These are phyloP conservation scores for Gastrodia elata DNA, from an alignment of 106 monocot genomes.

Conservation along the genomic window DNA sequence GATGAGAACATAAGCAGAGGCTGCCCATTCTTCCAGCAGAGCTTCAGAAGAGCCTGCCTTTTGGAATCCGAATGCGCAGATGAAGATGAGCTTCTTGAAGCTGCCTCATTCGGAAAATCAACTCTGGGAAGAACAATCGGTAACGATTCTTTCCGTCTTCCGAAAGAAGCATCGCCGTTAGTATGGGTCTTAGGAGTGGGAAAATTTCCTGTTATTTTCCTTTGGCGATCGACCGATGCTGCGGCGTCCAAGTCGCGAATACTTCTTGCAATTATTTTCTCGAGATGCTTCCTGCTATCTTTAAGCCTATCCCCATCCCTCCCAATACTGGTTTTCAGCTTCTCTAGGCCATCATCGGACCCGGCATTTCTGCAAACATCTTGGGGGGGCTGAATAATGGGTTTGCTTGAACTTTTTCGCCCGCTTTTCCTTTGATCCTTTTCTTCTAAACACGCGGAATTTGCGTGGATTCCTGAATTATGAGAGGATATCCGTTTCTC, in stretches of 20 bases:
- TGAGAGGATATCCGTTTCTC: conserved; percentile 14
- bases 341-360: conserved; percentile 10
- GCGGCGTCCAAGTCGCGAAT: conserved; percentile 14
- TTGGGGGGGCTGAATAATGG: not conserved
- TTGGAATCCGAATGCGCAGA: conserved; percentile 6
- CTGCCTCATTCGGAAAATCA: conserved; percentile 7
- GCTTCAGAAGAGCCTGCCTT: conserved; percentile 63
- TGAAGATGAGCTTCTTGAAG: not conserved
- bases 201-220: conserved; percentile 4
- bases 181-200: not conserved
- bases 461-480: too few species aligned
- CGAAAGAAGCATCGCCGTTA: not conserved
- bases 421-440: conserved; percentile 5
- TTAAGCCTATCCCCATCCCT: not conserved
- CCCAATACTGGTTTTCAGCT: not conserved
- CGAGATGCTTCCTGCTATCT: not conserved
- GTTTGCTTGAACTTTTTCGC: conserved; percentile 10
- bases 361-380: conserved; percentile 3
- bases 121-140: conserved; percentile 11
- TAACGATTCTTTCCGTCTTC: conserved; percentile 7
- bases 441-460: not conserved
- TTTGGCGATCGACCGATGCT: not conserved
- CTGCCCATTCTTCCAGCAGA: conserved; percentile 76
- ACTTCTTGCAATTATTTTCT: conserved; percentile 7
- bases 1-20: conserved; percentile 72